Conservation (phyloP, 2,329 filamentous ascomycete species). For the Cladosporium oxysporum region DNA sequence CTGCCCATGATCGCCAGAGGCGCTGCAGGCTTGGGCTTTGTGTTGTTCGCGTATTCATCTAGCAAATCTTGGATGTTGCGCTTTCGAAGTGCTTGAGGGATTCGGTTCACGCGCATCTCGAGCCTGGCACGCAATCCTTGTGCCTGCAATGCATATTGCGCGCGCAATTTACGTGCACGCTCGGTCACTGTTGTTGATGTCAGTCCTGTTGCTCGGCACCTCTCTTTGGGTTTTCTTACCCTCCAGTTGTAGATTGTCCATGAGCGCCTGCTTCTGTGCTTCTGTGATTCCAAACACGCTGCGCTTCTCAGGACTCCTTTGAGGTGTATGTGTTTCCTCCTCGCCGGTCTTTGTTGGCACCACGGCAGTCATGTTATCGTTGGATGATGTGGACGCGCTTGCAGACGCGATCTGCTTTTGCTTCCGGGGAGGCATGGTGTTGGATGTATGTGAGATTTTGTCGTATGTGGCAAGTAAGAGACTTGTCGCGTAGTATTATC, state of each 20-base stretch:
- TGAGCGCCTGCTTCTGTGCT: slow-evolving; percentile 78
- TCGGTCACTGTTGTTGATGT: slow-evolving; percentile 67
- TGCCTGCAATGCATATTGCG: slow-evolving; percentile 86
- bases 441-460: background rate
- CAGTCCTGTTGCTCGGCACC: background rate
- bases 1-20: slow-evolving; percentile 17
- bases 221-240: slow-evolving; percentile 54
- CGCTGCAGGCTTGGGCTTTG: slow-evolving; percentile 25
- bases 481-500: background rate
- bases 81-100: slow-evolving; percentile 76
- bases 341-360: slow-evolving; percentile 18
- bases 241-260: slow-evolving; percentile 88
- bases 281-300: slow-evolving; percentile 36
- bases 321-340: slow-evolving; percentile 26
- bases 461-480: background rate
- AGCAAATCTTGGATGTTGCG: slow-evolving; percentile 81
- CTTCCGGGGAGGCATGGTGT: slow-evolving; percentile 14
- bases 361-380: slow-evolving; percentile 20
- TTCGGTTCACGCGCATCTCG: slow-evolving; percentile 90
- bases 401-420: slow-evolving; percentile 13
- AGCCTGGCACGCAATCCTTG: slow-evolving; percentile 82
- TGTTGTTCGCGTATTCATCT: slow-evolving; percentile 49
- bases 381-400: slow-evolving; percentile 20
- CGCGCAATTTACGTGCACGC: slow-evolving; percentile 80
- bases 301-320: slow-evolving; percentile 18